phyloP scores from a whole-genome alignment of 2,329 filamentous ascomycete genomes.

The Diaporthe amygdali region DNA sequence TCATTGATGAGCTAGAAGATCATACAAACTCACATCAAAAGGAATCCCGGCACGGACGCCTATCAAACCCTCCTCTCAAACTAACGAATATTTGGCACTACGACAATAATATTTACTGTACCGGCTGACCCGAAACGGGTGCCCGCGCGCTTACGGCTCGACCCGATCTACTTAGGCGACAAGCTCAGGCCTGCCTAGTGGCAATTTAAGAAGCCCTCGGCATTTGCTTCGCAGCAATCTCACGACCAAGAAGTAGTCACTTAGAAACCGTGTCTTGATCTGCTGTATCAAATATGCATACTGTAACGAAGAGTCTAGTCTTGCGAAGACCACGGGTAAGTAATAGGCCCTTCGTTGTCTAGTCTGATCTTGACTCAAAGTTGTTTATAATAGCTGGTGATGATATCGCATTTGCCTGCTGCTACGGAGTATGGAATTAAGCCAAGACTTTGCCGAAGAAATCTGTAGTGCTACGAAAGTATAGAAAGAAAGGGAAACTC shows the following conservation, averaged over 20 bases:
- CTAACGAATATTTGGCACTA: background rate
- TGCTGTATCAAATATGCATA: background rate
- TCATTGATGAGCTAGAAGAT: background rate
- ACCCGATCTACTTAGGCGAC: background rate
- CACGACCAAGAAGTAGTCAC: background rate
- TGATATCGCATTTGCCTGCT: too few species aligned
- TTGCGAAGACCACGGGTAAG: background rate
- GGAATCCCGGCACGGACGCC: background rate
- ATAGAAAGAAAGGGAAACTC: background rate
- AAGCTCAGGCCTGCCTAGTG: background rate
- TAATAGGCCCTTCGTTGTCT: background rate
- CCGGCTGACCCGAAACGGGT: background rate
- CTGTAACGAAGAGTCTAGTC: background rate
- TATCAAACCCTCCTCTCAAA: background rate
- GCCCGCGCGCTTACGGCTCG: background rate
- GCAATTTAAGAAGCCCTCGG: background rate
- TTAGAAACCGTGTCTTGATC: too few species aligned
- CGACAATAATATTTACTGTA: background rate
- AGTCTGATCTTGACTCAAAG: background rate
- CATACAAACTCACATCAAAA: background rate
- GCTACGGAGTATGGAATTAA: background rate
- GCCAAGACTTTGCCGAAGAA: background rate
- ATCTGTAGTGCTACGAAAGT: background rate
- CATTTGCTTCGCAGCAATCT: background rate
- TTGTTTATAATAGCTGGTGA: background rate